phyloP scores from a whole-genome alignment of 2,329 filamentous ascomycete genomes.

The Penicillium sp. region DNA sequence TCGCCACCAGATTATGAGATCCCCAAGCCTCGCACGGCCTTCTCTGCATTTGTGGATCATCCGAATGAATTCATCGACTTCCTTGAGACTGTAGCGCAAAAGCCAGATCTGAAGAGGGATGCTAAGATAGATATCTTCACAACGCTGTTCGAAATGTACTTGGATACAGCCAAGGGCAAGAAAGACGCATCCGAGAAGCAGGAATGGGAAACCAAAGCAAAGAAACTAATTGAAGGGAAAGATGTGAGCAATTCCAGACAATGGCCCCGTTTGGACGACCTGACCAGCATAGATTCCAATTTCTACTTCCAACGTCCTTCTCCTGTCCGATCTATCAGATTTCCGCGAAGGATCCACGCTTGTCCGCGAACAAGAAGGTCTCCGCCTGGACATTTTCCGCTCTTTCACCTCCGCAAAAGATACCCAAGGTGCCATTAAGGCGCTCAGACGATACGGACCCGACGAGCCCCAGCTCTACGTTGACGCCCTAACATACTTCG shows the following conservation, averaged over 20 bases:
- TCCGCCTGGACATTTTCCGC: slow-evolving; percentile 93
- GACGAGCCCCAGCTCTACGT: slow-evolving; percentile 91
- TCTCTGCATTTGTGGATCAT: slow-evolving; percentile 95
- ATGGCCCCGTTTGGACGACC: slow-evolving; percentile 8
- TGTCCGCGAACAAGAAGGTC: slow-evolving; percentile 88
- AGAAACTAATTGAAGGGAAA: slow-evolving; percentile 78
- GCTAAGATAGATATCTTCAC: slow-evolving; percentile 88
- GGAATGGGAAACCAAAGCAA: slow-evolving; percentile 88
- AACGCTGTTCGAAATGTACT: slow-evolving; percentile 96
- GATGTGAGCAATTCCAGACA: slow-evolving; percentile 51
- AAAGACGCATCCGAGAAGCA: slow-evolving; percentile 66
- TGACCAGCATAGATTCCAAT: slow-evolving; percentile 62
- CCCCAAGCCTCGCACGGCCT: slow-evolving; percentile 83
- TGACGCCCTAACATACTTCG: slow-evolving; percentile 89
- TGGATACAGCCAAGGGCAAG: slow-evolving; percentile 80
- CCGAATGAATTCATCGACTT: slow-evolving; percentile 89
- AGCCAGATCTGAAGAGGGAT: slow-evolving; percentile 67
- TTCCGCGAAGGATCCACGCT: slow-evolving; percentile 89
- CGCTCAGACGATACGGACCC: slow-evolving; percentile 85
- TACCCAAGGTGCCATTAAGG: slow-evolving; percentile 84
- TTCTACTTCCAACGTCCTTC: slow-evolving; percentile 89
- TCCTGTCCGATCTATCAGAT: slow-evolving; percentile 87
- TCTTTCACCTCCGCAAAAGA: slow-evolving; percentile 93
- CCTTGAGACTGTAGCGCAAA: slow-evolving; percentile 80
- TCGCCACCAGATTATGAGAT: slow-evolving; percentile 66